These are phyloP conservation scores for Cryphonectria carpinicola DNA, from an alignment of 2,329 filamentous ascomycete genomes.

Conservation along the genomic window DNA sequence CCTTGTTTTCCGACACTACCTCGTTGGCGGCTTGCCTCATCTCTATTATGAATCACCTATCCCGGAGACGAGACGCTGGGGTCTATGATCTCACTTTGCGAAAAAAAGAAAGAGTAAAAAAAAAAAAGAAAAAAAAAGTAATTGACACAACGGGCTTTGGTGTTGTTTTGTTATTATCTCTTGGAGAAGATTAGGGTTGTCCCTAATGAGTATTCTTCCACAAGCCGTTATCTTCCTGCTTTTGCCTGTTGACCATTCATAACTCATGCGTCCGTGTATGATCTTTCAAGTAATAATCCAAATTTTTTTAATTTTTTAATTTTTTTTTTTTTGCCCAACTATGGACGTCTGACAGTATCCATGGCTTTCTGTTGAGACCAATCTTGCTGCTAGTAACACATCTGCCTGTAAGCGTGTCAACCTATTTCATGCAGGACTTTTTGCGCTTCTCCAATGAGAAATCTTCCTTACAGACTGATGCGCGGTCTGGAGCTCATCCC, in stretches of 20 bases:
- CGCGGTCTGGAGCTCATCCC: constrained; percentile 22
- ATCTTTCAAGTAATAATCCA: not conserved
- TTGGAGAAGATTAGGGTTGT: not conserved
- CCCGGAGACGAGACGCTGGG: constrained; percentile 2
- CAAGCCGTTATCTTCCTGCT: not conserved
- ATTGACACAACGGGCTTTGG: not conserved
- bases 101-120: not conserved
- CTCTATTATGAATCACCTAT: not conserved
- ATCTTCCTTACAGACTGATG: constrained; percentile 2
- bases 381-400: not conserved
- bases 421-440: constrained; percentile 18
- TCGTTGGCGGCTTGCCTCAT: not conserved
- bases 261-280: not conserved
- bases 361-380: not conserved
- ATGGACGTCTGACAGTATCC: not conserved
- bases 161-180: not conserved
- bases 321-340: not conserved
- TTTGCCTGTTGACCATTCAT: not conserved
- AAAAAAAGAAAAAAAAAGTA: not conserved
- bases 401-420: not conserved
- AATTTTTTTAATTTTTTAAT: too few relatives aligned
- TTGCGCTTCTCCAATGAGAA: constrained; percentile 17
- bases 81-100: not conserved
- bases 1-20: not conserved
- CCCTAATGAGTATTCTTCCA: not conserved